Conservation (phyloP, 768 basidiomycete genomes). For the Lactifluus piperatus region DNA sequence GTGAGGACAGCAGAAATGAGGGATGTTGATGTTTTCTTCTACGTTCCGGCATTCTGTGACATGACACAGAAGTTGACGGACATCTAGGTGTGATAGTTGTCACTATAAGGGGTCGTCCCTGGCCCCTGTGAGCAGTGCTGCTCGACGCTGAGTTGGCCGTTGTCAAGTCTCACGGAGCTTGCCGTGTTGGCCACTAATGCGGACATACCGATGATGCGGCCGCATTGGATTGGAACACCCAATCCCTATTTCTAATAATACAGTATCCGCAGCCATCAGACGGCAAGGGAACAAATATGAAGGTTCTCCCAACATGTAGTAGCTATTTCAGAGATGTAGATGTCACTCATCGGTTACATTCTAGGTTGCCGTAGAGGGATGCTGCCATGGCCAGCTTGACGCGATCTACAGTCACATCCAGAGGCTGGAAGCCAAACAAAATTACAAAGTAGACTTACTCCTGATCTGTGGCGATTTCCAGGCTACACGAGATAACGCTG, state of each 20-base stretch:
- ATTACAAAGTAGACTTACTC: slow-evolving; percentile 71
- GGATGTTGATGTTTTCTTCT: background rate
- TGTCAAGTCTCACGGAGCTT: background rate
- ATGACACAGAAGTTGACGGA: background rate
- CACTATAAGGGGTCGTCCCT: background rate
- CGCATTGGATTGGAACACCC: too few species aligned
- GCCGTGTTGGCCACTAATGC: background rate
- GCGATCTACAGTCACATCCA: slow-evolving; percentile 70
- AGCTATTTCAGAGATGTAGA: background rate
- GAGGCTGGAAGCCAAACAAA: slow-evolving; percentile 49
- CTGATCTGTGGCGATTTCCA: slow-evolving; percentile 96
- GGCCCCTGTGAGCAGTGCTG: background rate
- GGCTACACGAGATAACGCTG: slow-evolving; percentile 77
- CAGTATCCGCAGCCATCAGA: too few species aligned
- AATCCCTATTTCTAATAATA: too few species aligned
- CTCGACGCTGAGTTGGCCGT: background rate
- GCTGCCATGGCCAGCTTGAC: slow-evolving; percentile 92
- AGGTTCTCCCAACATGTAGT: background rate
- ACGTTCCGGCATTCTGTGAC: background rate
- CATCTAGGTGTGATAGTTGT: background rate
- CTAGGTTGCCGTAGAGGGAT: slow-evolving; percentile 86
- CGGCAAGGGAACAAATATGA: background rate
- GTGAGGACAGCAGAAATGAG: background rate
- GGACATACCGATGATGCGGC: too few species aligned
- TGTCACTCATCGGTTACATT: background rate